These are phyloP conservation scores for Allium fistulosum DNA, from an alignment of 106 monocot species.

Conservation along the genomic window DNA sequence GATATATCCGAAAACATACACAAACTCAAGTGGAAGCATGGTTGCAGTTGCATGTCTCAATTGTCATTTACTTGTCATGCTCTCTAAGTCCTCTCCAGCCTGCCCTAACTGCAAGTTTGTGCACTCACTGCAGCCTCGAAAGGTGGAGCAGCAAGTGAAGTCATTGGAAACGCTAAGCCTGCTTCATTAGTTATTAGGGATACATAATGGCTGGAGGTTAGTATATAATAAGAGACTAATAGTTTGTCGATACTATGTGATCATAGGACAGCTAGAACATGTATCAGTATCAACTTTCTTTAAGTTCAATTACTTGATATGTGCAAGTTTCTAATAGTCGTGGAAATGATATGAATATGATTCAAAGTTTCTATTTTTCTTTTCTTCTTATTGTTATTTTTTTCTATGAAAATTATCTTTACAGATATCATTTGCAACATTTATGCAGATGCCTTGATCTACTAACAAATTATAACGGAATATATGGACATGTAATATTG, in stretches of 20 bases:
- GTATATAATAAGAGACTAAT: not conserved
- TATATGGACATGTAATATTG: too few relatives aligned
- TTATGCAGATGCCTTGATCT: too few relatives aligned
- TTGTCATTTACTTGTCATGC: constrained; percentile 94
- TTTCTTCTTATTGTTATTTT: too few relatives aligned
- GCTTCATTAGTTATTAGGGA: constrained; percentile 31
- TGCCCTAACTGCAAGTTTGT: constrained; percentile 98
- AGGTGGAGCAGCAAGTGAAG: constrained; percentile 18
- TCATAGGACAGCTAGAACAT: constrained; percentile 2
- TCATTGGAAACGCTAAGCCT: constrained; percentile 78
- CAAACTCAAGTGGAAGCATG: constrained; percentile 31
- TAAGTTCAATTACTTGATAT: not conserved
- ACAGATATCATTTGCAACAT: too few relatives aligned
- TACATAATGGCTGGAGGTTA: not conserved
- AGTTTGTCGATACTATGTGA: constrained; percentile 9
- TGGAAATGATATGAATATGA: too few relatives aligned
- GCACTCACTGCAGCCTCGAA: constrained; percentile 31
- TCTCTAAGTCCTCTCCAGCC: constrained; percentile 63
- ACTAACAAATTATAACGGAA: too few relatives aligned
- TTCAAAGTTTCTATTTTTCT: too few relatives aligned
- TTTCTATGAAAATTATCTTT: too few relatives aligned
- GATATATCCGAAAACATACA: not conserved
- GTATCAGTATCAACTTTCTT: constrained; percentile 4
- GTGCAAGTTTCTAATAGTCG: not conserved
- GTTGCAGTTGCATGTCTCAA: constrained; percentile 67